These are phyloP conservation scores for Saprolegnia parasitica DNA, from an alignment of 352 stramenopile genomes.

Conservation along the genomic window DNA sequence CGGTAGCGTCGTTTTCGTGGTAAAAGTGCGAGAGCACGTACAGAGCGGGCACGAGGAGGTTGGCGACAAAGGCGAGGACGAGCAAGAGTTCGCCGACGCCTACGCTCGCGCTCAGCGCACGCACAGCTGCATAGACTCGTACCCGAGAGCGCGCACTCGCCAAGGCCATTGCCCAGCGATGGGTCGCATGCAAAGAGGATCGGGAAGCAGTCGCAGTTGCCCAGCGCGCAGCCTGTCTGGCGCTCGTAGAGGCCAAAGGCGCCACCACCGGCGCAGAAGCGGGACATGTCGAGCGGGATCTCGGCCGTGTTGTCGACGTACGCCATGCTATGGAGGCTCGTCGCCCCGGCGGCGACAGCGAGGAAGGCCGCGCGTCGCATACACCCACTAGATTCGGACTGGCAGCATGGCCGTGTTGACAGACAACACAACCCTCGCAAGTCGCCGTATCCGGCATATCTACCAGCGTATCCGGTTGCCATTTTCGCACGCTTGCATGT, in stretches of 20 bases:
- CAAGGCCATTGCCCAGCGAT: constrained; percentile 9
- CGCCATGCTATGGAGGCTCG: background rate
- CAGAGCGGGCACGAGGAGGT: background rate
- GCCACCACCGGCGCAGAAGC: constrained; percentile 7
- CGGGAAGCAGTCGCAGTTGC: constrained; percentile 22
- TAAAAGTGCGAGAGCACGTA: constrained; percentile 14
- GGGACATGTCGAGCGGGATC: constrained; percentile 11
- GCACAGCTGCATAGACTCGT: background rate
- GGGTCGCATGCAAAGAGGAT: constrained; percentile 12
- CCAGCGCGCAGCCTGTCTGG: constrained; percentile 7
- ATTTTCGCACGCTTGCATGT: constrained; percentile 2
- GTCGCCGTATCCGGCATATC: background rate
- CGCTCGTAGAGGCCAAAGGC: constrained; percentile 22
- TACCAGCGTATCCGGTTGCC: constrained; percentile 1
- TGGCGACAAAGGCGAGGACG: constrained; percentile 6
- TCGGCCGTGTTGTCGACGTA: constrained; percentile 19
- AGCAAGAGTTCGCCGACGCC: constrained; percentile 6
- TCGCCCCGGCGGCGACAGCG: background rate
- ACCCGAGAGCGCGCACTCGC: constrained; percentile 13
- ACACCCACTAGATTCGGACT: background rate
- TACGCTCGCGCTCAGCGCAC: background rate
- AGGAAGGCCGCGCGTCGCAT: background rate
- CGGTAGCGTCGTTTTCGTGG: background rate
- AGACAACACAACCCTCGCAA: background rate
- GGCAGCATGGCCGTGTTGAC: background rate